Evolutionary conservation across 176 grass and related monocot species (phyloP).

Genomic region (Musa itinerans): DNA sequence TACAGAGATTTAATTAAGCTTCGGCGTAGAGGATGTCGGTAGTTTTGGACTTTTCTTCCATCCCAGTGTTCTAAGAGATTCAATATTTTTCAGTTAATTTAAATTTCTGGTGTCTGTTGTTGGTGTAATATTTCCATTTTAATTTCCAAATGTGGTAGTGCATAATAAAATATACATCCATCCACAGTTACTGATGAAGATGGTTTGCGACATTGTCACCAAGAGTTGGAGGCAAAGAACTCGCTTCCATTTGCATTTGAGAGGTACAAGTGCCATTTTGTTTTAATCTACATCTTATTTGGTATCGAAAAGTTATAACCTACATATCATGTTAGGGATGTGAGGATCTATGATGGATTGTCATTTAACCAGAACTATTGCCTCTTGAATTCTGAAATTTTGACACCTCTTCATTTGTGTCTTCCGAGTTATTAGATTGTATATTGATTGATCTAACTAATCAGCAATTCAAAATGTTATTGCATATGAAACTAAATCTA

Average conservation of each 20-base stretch:
- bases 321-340: background rate
- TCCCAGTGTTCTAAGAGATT: conserved; percentile 25
- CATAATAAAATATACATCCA: conserved; percentile 15
- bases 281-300: background rate
- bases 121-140: background rate
- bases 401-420: no score
- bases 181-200: conserved; percentile 69
- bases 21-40: conserved; percentile 99
- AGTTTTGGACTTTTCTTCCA: conserved; percentile 61
- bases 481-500: no score
- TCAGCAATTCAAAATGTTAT: no score
- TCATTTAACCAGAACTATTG: no score
- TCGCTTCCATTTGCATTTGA: conserved; percentile 60
- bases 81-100: conserved; percentile 20
- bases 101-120: conserved; percentile 7
- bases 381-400: no score
- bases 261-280: conserved; percentile 35
- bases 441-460: no score
- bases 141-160: background rate
- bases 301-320: no score
- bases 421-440: no score
- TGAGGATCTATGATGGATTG: background rate
- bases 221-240: conserved; percentile 85
- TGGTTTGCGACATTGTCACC: conserved; percentile 67
- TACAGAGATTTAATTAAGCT: conserved; percentile 99